Conservation (phyloP, 2,329 filamentous ascomycete genomes). For the Stagonosporopsis cucurbitacearum region DNA sequence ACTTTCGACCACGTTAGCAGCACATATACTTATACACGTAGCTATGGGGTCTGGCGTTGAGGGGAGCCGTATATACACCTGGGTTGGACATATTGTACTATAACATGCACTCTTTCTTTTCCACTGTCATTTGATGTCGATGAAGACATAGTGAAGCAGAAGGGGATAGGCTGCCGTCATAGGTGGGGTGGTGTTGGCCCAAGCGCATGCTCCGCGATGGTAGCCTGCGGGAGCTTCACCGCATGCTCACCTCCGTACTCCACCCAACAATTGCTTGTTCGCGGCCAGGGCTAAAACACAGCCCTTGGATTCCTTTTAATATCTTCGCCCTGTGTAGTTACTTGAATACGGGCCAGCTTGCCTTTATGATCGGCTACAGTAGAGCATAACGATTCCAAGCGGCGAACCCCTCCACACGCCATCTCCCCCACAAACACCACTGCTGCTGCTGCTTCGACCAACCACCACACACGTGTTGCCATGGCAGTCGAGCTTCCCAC, state of each 20-base stretch:
- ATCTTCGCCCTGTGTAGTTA: background rate
- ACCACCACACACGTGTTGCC: constrained; percentile 9
- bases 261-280: constrained; percentile 17
- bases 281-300: background rate
- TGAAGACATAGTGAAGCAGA: background rate
- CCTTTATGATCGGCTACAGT: background rate
- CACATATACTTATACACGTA: background rate
- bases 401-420: constrained; percentile 29
- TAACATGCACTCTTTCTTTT: background rate
- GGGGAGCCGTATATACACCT: background rate
- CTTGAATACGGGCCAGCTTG: background rate
- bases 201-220: constrained; percentile 21
- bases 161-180: constrained; percentile 18
- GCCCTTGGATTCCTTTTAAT: background rate
- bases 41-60: background rate
- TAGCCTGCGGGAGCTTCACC: constrained; percentile 32
- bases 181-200: constrained; percentile 24
- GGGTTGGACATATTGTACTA: background rate
- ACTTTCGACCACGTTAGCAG: background rate
- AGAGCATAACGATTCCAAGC: constrained; percentile 1
- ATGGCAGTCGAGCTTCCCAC: constrained; percentile 44
- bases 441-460: constrained; percentile 10
- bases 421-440: constrained; percentile 17
- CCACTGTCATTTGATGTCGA: background rate
- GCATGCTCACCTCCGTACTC: constrained; percentile 16